Evolutionary conservation across 495 filamentous ascomycete genomes (phyloP), one percentile per base, ranked within the genome.

Genomic region (Penicillium chermesinum): DNA sequence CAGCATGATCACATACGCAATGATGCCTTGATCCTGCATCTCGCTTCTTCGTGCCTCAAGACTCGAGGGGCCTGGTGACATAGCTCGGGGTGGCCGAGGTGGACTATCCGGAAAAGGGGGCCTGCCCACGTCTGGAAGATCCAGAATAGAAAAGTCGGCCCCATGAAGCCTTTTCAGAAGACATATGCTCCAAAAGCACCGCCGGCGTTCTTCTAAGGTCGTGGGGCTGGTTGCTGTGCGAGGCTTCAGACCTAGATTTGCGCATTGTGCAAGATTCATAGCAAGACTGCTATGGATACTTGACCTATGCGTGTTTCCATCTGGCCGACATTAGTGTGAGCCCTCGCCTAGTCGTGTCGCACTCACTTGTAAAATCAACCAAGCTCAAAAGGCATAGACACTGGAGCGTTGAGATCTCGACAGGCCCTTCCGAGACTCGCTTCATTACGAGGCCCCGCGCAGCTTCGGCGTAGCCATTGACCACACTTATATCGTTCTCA

Each of bases 141-240:
- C 71, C 0, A 67, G 25, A 7, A 71, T 60, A 9, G 63, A 64
- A 27, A 72, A 72, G 7, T 73, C 73, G 9, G 60, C 66, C 3
- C 70, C 72, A 20, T 76, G 73, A 1, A 76, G 61, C 16, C 67
- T 57, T 35, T 72, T 74, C 20, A 76, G 58, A 7, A 76, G 61
- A 48, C 63, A 76, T 14, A 76, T 67, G 17, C 71, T 72, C 73
- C 73, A 76, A 27, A 74, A 76, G 38, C 73, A 76, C 19, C 73
- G 59, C 32, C 72, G 50, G 17, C 73, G 64, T 41, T 76, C 73
- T 48, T 75, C 73, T 7, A 62, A 67, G 8, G 53, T 35, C 5
- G 57, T 37, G 1, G 34, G 41, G 16, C 53, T 59, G 9, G 59
- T 44, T 7, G 40, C 12, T 2, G 48, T 17, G 9, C 62, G 55